Evolutionary conservation across 169 alveolate species (phyloP).

Genomic region (Miamiensis avidus): DNA sequence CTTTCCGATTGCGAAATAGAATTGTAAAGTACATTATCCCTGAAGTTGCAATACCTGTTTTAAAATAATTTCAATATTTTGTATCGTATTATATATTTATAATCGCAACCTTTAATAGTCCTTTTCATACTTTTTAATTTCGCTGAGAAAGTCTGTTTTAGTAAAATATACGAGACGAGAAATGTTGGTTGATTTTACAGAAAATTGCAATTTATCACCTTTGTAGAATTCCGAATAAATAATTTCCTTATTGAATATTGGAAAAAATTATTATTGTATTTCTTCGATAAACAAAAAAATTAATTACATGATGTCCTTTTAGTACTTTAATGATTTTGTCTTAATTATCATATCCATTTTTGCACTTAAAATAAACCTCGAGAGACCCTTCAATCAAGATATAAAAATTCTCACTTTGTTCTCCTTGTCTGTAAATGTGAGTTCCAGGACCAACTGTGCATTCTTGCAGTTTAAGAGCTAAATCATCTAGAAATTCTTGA

Average conservation of each 20-base stretch:
- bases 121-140: neutral
- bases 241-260: neutral
- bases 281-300: too few species aligned
- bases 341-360: neutral
- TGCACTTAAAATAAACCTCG: neutral
- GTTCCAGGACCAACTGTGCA: slow-evolving; percentile 13
- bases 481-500: slow-evolving; percentile 5
- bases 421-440: neutral
- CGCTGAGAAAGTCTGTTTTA: neutral
- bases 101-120: slow-evolving; percentile 14
- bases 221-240: neutral
- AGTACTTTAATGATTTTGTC: neutral
- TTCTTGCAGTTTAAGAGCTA: slow-evolving; percentile 13
- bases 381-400: slow-evolving; percentile 6
- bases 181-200: neutral
- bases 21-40: slow-evolving; percentile 5
- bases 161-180: slow-evolving; percentile 5
- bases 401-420: neutral
- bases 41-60: slow-evolving; percentile 15
- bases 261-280: too few species aligned
- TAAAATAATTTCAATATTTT: too few species aligned
- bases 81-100: too few species aligned
- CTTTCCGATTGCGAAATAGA: neutral
- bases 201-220: neutral
- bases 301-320: too few species aligned